Conservation (phyloP, 441 rosid species). For the Erysimum cheiri region DNA sequence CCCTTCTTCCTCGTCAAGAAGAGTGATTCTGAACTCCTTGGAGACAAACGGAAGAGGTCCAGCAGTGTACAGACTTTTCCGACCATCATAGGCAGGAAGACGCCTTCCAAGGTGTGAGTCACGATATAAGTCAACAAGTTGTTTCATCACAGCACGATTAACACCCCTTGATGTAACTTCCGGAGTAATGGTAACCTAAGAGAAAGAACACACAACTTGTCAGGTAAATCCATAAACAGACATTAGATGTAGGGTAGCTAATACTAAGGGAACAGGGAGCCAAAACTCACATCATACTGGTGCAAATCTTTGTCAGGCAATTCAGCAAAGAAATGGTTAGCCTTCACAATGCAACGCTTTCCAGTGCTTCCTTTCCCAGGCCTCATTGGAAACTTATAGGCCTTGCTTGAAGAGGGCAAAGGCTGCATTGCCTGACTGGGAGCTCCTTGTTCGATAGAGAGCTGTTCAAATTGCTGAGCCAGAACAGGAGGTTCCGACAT, state of each 20-base stretch:
- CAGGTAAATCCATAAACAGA: constrained; percentile 25
- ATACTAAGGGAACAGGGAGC: not conserved
- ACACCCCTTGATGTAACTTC: constrained; percentile 87
- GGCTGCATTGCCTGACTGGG: constrained; percentile 65
- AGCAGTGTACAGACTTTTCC: constrained; percentile 94
- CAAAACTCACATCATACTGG: constrained; percentile 88
- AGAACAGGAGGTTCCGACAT: constrained; percentile 51
- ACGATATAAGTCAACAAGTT: constrained; percentile 58
- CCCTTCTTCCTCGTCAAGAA: constrained; percentile 89
- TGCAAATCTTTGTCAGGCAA: constrained; percentile 93
- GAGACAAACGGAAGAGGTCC: constrained; percentile 84
- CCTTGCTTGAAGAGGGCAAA: constrained; percentile 72
- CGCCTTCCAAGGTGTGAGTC: constrained; percentile 88
- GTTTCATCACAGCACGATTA: constrained; percentile 87
- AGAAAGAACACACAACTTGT: constrained; percentile 15
- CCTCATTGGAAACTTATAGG: constrained; percentile 80
- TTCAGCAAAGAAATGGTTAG: constrained; percentile 94
- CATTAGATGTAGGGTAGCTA: not conserved
- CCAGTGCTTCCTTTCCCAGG: constrained; percentile 85
- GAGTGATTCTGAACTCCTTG: constrained; percentile 76
- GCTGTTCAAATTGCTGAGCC: constrained; percentile 57
- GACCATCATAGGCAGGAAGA: constrained; percentile 94
- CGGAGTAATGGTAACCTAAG: constrained; percentile 83
- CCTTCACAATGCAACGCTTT: constrained; percentile 75
- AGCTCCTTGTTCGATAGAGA: constrained; percentile 61